Evolutionary conservation across 495 filamentous ascomycete species (phyloP).

Genomic region (Xanthoparmelia taractica): DNA sequence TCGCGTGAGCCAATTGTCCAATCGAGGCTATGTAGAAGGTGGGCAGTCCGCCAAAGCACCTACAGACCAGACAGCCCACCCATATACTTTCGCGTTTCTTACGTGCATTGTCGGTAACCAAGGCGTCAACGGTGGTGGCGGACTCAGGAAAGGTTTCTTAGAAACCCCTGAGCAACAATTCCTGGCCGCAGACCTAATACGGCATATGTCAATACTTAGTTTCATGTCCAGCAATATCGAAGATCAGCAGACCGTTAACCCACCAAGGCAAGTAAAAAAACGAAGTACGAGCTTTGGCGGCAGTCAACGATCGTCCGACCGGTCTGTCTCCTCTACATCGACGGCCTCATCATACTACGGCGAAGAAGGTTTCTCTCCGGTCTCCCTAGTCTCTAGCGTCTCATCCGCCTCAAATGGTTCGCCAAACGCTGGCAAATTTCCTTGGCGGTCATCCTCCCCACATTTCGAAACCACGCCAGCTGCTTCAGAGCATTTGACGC

Average conservation of each 20-base stretch:
- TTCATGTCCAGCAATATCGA: conserved; percentile 19
- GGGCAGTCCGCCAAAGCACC: neutral
- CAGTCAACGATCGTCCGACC: neutral
- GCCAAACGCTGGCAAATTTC: conserved; percentile 1
- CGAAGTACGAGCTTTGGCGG: conserved; percentile 10
- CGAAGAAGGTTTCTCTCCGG: conserved; percentile 16
- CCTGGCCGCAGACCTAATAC: conserved; percentile 19
- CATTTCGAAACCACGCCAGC: neutral
- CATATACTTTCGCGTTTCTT: conserved; percentile 17
- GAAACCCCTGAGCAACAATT: conserved; percentile 23
- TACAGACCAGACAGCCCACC: conserved; percentile 20
- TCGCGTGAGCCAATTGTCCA: conserved; percentile 12
- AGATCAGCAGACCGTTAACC: neutral
- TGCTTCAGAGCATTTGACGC: conserved; percentile 11
- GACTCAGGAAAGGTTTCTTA: conserved; percentile 15
- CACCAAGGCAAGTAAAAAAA: neutral
- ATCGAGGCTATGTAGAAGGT: neutral
- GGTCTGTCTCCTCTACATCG: conserved; percentile 20
- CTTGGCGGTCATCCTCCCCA: neutral
- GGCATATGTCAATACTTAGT: conserved; percentile 19
- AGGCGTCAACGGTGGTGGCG: neutral
- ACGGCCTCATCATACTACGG: conserved; percentile 14
- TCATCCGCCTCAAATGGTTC: conserved; percentile 15
- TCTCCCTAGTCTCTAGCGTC: conserved; percentile 17
- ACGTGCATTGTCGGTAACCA: conserved; percentile 17